Evolutionary conservation across 2,329 filamentous ascomycete species (phyloP).

Genomic region (Sporothrix schenckii): DNA sequence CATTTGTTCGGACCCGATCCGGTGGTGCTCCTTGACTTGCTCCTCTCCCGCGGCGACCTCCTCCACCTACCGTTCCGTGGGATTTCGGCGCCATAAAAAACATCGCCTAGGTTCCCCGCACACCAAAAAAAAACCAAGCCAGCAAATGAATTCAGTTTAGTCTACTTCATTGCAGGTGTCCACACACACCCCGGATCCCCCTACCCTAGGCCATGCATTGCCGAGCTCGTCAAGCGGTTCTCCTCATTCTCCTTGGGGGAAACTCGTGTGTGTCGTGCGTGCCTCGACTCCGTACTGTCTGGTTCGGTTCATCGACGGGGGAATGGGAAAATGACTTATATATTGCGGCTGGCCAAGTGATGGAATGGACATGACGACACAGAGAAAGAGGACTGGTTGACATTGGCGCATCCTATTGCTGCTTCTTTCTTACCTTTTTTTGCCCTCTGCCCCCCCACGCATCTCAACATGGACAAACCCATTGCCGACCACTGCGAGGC

Average conservation of each 20-base stretch:
- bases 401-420: background rate
- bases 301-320: no score
- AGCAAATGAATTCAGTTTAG: background rate
- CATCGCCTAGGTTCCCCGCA: background rate
- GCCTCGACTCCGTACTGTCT: no score
- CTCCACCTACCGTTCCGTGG: background rate
- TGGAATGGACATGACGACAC: background rate
- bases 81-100: background rate
- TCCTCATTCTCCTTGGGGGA: no score
- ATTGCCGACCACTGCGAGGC: background rate
- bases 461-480: background rate
- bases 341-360: background rate
- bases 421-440: background rate
- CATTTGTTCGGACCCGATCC: no score
- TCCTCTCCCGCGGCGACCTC: background rate
- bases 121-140: background rate
- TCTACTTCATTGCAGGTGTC: background rate
- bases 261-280: no score
- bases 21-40: no score
- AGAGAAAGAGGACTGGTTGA: background rate
- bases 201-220: background rate
- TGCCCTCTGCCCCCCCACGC: background rate
- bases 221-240: background rate
- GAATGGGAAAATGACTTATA: background rate
- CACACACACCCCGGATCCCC: background rate